Evolutionary conservation across 2,329 filamentous ascomycete species (phyloP).

Genomic region (Fusarium foetens): DNA sequence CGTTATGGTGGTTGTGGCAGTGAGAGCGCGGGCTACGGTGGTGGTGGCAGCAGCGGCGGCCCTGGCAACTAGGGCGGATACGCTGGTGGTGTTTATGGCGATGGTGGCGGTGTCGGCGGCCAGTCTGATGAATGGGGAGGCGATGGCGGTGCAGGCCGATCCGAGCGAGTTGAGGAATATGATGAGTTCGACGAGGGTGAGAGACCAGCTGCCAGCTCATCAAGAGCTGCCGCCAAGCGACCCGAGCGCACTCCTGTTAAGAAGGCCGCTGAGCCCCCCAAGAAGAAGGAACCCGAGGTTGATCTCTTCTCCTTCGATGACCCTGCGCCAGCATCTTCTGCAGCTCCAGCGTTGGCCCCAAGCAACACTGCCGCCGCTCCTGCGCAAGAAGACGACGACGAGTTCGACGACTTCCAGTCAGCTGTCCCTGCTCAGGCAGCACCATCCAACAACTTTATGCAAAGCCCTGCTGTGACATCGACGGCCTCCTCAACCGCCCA

Average conservation of each 20-base stretch:
- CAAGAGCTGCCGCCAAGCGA: slow-evolving; percentile 53
- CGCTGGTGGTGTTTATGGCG: slow-evolving; percentile 86
- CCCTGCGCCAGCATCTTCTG: slow-evolving; percentile 62
- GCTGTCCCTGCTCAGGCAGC: slow-evolving; percentile 71
- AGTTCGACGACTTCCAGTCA: slow-evolving; percentile 98
- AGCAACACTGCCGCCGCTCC: slow-evolving; percentile 35
- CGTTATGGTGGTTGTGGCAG: slow-evolving; percentile 93
- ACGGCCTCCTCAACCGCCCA: slow-evolving; percentile 68
- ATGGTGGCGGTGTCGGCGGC: slow-evolving; percentile 92
- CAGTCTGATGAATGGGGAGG: slow-evolving; percentile 75
- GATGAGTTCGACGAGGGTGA: slow-evolving; percentile 91
- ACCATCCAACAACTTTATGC: slow-evolving; percentile 48
- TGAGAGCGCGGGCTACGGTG: slow-evolving; percentile 77
- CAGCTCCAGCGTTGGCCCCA: slow-evolving; percentile 55
- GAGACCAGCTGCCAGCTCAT: slow-evolving; percentile 57
- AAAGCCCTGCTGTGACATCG: slow-evolving; percentile 61
- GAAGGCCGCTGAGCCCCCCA: slow-evolving; percentile 70
- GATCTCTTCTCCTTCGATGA: slow-evolving; percentile 96
- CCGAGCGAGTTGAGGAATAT: slow-evolving; percentile 93
- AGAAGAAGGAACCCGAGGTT: slow-evolving; percentile 87
- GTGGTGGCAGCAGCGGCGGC: slow-evolving; percentile 27
- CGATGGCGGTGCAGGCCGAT: slow-evolving; percentile 61
- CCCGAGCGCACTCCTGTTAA: slow-evolving; percentile 48
- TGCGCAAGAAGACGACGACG: slow-evolving; percentile 73
- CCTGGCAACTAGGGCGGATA: slow-evolving; percentile 65